Evolutionary conservation across 305 asterid species (phyloP), one percentile per base, ranked within the genome.

Genomic region (Plantago coronopus): DNA sequence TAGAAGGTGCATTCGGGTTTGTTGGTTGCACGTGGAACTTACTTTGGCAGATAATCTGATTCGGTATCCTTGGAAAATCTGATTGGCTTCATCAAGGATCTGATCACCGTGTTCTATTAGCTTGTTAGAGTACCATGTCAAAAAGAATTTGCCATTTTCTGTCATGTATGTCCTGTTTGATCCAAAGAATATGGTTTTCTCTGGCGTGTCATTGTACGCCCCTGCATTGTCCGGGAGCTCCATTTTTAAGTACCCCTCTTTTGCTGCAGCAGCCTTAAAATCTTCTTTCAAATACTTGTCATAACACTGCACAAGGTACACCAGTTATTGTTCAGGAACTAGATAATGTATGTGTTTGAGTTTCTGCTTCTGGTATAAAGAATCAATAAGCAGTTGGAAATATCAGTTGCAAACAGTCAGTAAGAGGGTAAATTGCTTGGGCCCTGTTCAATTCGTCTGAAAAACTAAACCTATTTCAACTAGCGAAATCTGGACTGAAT

Each of bases 221-320:
- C 96, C 91, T 8, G 91, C 82, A 68, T 87, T 74, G 53, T 79
- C 84, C 1, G 96, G 96, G 50, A 85, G 77, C 38, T 72, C 84
- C 89, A 90, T 81, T 49, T 78, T 82, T 0, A 73, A 68, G 44
- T 83, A 80, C 73, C 91, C 89, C 37, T 70, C 84, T 62, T 72
- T 63, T 17, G 73, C 63, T 25, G 85, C 88, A 1, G 79, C 76
- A 17, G 63, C 74, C 34, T 65, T 64, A 51, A 87, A 87, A 27
- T 84, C 89, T 51, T 64, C 76, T 50, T 42, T 76, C 72, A 85
- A 55, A 59, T 87, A 76, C 74, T 81, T 79, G 76, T 87, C 94
- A 7, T 77, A 83, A 57, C 96, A 84, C 94, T 87, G 72, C 74
- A 77, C 27, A 18, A 22, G 22, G 5, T 25, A 19, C 25, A 18